Base-by-base conservation (phyloP, 345 rosid species). In the Eucalyptus tenuipes region DNA sequence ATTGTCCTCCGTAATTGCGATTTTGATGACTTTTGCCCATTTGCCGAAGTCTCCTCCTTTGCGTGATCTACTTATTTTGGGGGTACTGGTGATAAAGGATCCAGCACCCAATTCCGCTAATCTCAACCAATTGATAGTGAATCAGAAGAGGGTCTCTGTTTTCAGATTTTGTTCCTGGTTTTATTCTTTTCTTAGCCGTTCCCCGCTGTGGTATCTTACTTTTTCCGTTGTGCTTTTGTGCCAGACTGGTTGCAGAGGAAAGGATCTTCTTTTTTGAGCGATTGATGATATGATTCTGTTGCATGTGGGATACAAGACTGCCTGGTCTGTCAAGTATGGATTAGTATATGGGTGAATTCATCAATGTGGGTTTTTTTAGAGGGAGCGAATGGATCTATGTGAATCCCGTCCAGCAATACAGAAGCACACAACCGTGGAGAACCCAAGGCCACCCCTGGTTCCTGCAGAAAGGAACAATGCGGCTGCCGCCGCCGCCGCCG, bases 381-480 rank as follows among this genome's bases (percentile, higher is more conserved):
- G 88, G 87, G 94, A 90, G 91, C 93, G 93, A 92, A 97, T 98
- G 99, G 99, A 97, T 94, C 96, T 93, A 87, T 92, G 91, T 90
- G 95, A 92, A 90, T 93, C 92, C 55, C 91, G 90, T 90, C 92
- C 87, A 91, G 88, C 90, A 91, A 89, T 87, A 37, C 93, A 81
- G 80, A 95, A 93, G 92, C 95, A 93, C 82, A 66, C 93, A 61
- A 93, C 93, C 49, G 91, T 91, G 85, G 95, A 93, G 92, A 90
- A 92, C 50, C 49, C 93, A 87, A 96, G 98, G 89, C 94, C 88
- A 68, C 97, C 96, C 22, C 91, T 95, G 92, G 90, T 92, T 93
- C 94, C 94, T 79, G 93, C 98, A 17, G 98, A 95, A 68, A 95
- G 94, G 93, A 97, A 94, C 94, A 94, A 97, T 92, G 92, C 93